Evolutionary conservation across 2,329 filamentous ascomycete genomes (phyloP).

Genomic region (Stylonectria norvegica): DNA sequence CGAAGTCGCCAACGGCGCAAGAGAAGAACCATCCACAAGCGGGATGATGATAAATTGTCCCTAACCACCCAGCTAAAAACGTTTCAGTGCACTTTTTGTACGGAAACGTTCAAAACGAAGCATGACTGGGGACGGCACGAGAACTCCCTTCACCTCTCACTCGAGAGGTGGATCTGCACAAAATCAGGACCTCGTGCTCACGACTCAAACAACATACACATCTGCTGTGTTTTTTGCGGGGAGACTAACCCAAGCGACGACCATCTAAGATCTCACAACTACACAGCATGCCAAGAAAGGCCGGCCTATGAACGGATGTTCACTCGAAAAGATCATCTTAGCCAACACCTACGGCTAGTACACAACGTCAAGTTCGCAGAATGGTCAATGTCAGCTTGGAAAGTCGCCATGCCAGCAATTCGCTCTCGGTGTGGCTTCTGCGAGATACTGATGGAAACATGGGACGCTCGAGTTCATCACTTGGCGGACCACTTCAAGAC

Average conservation of each 20-base stretch:
- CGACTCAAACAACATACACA: slow-evolving; percentile 31
- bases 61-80: slow-evolving; percentile 9
- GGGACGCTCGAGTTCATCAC: slow-evolving; percentile 35
- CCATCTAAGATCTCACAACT: slow-evolving; percentile 36
- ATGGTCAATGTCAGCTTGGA: slow-evolving; percentile 31
- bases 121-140: slow-evolving; percentile 51
- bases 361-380: slow-evolving; percentile 38
- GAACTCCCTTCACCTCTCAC: slow-evolving; percentile 43
- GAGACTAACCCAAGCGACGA: slow-evolving; percentile 25
- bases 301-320: slow-evolving; percentile 40
- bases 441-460: slow-evolving; percentile 33
- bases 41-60: not conserved
- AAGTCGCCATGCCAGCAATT: slow-evolving; percentile 33
- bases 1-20: slow-evolving; percentile 10
- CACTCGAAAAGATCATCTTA: slow-evolving; percentile 42
- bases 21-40: slow-evolving; percentile 6
- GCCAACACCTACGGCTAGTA: slow-evolving; percentile 41
- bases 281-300: slow-evolving; percentile 48
- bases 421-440: slow-evolving; percentile 41
- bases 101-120: slow-evolving; percentile 42
- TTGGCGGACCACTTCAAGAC: slow-evolving; percentile 41
- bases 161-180: slow-evolving; percentile 44
- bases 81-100: slow-evolving; percentile 45
- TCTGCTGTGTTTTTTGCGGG: slow-evolving; percentile 37
- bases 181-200: slow-evolving; percentile 32